Evolutionary conservation across 192 early-diverging fungal species (phyloP).

Genomic region (Geranomyces michiganensis): DNA sequence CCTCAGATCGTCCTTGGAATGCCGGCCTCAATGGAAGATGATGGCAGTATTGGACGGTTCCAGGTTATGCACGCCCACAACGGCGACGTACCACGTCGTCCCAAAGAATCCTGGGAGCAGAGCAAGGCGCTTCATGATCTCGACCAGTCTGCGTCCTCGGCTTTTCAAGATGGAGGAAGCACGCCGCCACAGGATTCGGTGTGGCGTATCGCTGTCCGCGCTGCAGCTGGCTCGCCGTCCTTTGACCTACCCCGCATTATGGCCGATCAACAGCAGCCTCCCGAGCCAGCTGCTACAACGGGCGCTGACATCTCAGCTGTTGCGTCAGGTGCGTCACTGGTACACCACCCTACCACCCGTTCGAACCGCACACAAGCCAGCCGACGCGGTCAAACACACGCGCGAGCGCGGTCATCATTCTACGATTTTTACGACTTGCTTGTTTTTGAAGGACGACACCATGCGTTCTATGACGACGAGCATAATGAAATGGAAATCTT

Average conservation of each 20-base stretch:
- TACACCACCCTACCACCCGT: not conserved
- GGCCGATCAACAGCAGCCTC: too few species aligned
- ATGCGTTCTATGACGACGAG: not conserved
- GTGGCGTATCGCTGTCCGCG: conserved; percentile 8
- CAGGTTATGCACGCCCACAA: not conserved
- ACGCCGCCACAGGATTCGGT: conserved; percentile 2
- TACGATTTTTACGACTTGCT: conserved; percentile 14
- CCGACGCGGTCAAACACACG: not conserved
- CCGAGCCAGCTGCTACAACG: too few species aligned
- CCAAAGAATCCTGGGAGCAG: conserved; percentile 4
- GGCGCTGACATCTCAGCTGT: not conserved
- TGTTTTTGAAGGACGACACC: not conserved
- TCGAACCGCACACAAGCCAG: too few species aligned
- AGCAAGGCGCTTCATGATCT: not conserved
- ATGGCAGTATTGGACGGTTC: not conserved
- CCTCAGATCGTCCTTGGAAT: not conserved
- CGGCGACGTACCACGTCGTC: not conserved
- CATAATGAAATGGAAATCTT: conserved; percentile 3
- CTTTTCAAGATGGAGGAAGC: too few species aligned
- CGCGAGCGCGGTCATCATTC: not conserved
- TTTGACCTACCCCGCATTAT: not conserved
- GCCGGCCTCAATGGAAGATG: not conserved
- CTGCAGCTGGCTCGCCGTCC: not conserved
- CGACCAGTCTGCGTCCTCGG: too few species aligned
- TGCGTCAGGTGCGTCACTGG: not conserved